Evolutionary conservation across 306 rosid species (phyloP).

Genomic region (Acacia acuminata): DNA sequence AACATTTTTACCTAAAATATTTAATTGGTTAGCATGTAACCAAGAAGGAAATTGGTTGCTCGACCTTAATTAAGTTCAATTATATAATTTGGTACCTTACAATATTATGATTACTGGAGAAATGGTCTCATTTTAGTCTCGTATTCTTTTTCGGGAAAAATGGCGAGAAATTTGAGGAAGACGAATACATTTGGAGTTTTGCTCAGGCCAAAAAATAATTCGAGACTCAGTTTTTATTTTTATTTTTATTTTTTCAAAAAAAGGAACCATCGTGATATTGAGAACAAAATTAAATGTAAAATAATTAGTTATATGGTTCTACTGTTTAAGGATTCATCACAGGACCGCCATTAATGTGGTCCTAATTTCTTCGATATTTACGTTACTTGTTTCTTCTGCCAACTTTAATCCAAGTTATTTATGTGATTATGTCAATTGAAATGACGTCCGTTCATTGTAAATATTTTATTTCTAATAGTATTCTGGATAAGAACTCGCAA

Average conservation of each 20-base stretch:
- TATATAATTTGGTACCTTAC: neutral
- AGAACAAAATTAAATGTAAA: conserved; percentile 13
- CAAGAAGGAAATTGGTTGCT: neutral
- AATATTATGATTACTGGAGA: neutral
- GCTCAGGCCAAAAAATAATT: neutral
- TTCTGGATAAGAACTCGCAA: neutral
- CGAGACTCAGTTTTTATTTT: no score
- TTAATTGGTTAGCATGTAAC: neutral
- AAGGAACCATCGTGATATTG: neutral
- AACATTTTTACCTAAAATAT: neutral
- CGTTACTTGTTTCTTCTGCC: conserved; percentile 1
- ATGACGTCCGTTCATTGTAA: neutral
- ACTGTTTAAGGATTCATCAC: neutral
- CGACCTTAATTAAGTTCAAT: neutral
- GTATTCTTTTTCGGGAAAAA: neutral
- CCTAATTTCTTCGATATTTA: neutral
- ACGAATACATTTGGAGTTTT: conserved; percentile 1
- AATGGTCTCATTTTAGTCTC: neutral
- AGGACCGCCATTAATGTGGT: neutral
- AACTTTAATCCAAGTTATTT: neutral
- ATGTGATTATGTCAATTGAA: neutral
- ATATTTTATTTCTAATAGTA: neutral
- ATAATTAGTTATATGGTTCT: neutral
- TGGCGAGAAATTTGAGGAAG: neutral
- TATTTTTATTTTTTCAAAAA: no score